These are phyloP conservation scores for Cyberlindnera meyerae DNA, from an alignment of 805 yeast species.

Conservation along the genomic window DNA sequence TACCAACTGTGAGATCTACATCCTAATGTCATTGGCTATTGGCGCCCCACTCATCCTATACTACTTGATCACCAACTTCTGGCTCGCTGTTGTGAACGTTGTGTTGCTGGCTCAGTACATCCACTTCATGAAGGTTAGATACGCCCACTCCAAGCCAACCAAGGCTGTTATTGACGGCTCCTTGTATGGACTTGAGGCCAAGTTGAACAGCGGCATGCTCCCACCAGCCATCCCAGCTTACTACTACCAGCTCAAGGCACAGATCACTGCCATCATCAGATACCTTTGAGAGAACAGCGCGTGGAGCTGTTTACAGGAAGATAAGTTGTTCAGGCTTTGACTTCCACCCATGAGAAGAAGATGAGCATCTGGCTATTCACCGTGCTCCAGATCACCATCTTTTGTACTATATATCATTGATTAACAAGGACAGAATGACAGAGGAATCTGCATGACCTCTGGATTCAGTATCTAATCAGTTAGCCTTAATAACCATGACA, in stretches of 20 bases:
- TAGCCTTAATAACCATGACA: no score
- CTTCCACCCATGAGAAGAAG: no score
- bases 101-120: slow-evolving; percentile 41
- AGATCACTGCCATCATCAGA: slow-evolving; percentile 3
- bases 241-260: slow-evolving; percentile 18
- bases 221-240: slow-evolving; percentile 27
- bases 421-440: no score
- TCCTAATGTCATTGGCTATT: slow-evolving; percentile 35
- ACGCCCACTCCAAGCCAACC: slow-evolving; percentile 50
- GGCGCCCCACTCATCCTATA: slow-evolving; percentile 39
- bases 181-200: slow-evolving; percentile 36
- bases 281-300: slow-evolving; percentile 7
- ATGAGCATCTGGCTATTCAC: no score
- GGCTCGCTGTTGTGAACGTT: slow-evolving; percentile 29
- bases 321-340: no score
- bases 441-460: no score
- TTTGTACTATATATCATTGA: no score
- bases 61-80: slow-evolving; percentile 28
- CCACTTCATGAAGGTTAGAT: slow-evolving; percentile 57
- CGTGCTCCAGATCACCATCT: no score
- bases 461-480: no score
- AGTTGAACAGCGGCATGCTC: slow-evolving; percentile 32
- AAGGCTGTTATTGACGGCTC: slow-evolving; percentile 44
- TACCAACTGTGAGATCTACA: slow-evolving; percentile 42
- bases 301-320: no score